These are phyloP conservation scores for Daldinia vernicosa DNA, from an alignment of 495 filamentous ascomycete species.

Conservation along the genomic window DNA sequence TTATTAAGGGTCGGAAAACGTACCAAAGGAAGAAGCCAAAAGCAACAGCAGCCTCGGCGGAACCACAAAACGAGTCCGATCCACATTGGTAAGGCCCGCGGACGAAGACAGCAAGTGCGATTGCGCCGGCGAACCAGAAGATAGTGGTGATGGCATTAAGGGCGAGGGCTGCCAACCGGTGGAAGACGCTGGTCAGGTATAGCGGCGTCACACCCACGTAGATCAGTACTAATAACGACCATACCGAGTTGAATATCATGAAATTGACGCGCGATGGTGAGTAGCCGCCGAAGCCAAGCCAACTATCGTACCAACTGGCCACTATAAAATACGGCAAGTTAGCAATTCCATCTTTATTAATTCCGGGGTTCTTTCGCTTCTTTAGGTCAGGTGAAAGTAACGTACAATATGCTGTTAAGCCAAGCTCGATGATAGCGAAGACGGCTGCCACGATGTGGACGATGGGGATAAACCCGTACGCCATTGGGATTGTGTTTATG, in stretches of 20 bases:
- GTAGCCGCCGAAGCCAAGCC: slow-evolving; percentile 34
- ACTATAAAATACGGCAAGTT: slow-evolving; percentile 35
- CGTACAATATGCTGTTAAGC: slow-evolving; percentile 75
- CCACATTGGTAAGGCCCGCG: slow-evolving; percentile 52
- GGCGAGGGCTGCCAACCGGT: slow-evolving; percentile 69
- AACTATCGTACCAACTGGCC: slow-evolving; percentile 47
- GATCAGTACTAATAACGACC: slow-evolving; percentile 72
- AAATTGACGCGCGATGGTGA: slow-evolving; percentile 68
- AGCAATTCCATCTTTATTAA: not conserved
- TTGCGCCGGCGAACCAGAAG: slow-evolving; percentile 88
- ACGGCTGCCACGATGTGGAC: slow-evolving; percentile 70
- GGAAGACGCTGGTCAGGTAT: slow-evolving; percentile 64
- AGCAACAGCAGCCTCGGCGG: slow-evolving; percentile 54
- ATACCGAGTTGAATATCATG: slow-evolving; percentile 77
- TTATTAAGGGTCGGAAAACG: not conserved
- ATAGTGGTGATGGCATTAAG: slow-evolving; percentile 77
- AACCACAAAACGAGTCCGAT: slow-evolving; percentile 48
- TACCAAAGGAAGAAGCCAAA: slow-evolving; percentile 59
- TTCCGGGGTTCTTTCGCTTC: not conserved
- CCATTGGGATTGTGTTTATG: slow-evolving; percentile 46
- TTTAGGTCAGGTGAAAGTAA: slow-evolving; percentile 21
- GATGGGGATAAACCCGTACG: slow-evolving; percentile 63
- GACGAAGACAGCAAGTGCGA: slow-evolving; percentile 73
- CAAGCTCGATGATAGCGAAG: slow-evolving; percentile 76
- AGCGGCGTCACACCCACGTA: slow-evolving; percentile 73